Base-by-base conservation (phyloP, 2,329 filamentous ascomycete species). In the Aspergillus carbonarius region DNA sequence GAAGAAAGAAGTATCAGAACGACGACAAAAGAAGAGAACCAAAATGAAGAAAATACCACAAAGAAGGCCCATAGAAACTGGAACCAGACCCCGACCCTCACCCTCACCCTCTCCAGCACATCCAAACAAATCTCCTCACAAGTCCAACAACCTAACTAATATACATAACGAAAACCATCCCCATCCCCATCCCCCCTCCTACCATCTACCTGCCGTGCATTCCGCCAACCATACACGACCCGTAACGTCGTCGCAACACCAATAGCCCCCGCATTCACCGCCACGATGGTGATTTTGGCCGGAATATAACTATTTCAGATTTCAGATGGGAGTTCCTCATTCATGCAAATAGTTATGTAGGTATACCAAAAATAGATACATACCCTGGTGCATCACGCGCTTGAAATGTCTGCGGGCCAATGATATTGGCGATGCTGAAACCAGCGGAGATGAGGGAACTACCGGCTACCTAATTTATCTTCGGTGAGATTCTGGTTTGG, bases 361-460 rank as follows among this genome's bases (percentile, higher is more conserved):
- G 5, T 10, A 10, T 6, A 0, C 5, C 6, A 4, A 6, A 20
- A 5, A 18, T 20, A 8, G 3, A 32, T 17, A 48, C 64, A 32
- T 55, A 79, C 52, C 70, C 71, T 8, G 79, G 79, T 3, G 78
- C 77, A 61, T 80, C 72, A 15, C 71, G 70, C 1, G 70, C 68
- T 58, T 77, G 76, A 59, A 81, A 81, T 0, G 78, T 79, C 60
- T 79, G 77, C 9, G 79, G 68, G 0, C 68, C 68, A n/a, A 70
- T 69, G 52, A 70, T 68, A 48, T 70, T 70, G 2, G 68, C 68
- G 70, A 78, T 66, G 20, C 73, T 74, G 64, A 79, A 80, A 1
- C 66, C 70, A n/a, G 78, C 73, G 3, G 79, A 72, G 2, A 80
- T 67, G 8, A 82, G 60, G 0, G 79, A 78, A 23, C 76, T 78